Base-by-base conservation (phyloP, 495 filamentous ascomycete genomes). In the Aspergillus olivimuriae region DNA sequence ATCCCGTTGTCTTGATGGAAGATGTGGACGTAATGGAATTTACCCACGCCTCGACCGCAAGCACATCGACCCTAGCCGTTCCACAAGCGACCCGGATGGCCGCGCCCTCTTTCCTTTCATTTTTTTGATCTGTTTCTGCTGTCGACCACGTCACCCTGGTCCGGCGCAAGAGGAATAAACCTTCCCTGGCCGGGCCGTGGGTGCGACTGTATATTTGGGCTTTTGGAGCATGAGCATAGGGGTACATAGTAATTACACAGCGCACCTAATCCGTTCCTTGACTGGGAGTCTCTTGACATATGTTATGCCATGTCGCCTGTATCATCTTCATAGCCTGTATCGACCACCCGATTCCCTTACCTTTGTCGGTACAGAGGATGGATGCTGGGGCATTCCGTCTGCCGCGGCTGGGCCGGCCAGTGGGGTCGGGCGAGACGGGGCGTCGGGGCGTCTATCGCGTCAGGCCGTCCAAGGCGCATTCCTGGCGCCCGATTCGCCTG, bases 161-260 rank as follows among this genome's bases (percentile, higher is more conserved):
- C 40, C 21, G 17, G 26, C 28, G 17, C 30, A 21, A 18, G 30
- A n/a, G n/a, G n/a, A n/a, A n/a, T n/a, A n/a, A n/a, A n/a, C n/a
- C n/a, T n/a, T n/a, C n/a, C n/a, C n/a, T n/a, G n/a, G n/a, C n/a
- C n/a, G n/a, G n/a, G n/a, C n/a, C n/a, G 5, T 34, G 22, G 23
- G 42, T 35, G 21, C 36, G 34, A 47, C 31, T 51, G 48, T 47
- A 51, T 43, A 51, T 39, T 43, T 21, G 34, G 44, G 40, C 40
- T 21, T 44, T 22, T 24, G 39, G 34, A 21, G 16, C n/a, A 11
- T 28, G 24, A 11, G 33, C 19, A 40, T 52, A 52, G 48, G 34
- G 37, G 41, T 52, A 47, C 39, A 52, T 52, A 47, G 49, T 35
- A 31, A 35, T 52, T 47, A 22, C 31, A n/a, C n/a, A n/a, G n/a